Evolutionary conservation across 2,329 filamentous ascomycete species (phyloP).

Genomic region (Neonectria hederae): DNA sequence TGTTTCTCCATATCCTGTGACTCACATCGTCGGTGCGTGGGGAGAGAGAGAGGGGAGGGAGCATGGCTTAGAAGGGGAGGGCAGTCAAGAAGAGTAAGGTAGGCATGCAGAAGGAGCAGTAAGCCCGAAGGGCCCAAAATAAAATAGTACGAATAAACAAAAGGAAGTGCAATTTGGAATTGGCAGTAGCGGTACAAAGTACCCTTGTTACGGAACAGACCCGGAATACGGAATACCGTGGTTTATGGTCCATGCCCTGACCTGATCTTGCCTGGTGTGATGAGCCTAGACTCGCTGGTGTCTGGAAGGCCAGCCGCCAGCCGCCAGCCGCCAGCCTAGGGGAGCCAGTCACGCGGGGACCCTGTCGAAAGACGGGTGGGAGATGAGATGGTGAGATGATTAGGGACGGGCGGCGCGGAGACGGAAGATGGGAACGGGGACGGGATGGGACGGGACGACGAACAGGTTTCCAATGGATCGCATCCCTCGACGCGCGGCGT

Average conservation of each 20-base stretch:
- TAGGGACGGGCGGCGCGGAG: not conserved
- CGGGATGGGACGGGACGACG: conserved; percentile 15
- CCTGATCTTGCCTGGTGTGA: conserved; percentile 16
- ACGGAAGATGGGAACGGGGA: not conserved
- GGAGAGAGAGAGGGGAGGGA: conserved; percentile 19
- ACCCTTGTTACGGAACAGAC: not conserved
- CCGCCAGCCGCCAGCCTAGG: conserved; percentile 3
- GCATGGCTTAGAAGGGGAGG: conserved; percentile 15
- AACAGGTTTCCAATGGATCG: conserved; percentile 7
- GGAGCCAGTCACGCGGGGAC: conserved; percentile 17
- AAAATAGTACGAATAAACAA: conserved; percentile 8
- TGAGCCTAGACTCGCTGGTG: conserved; percentile 12
- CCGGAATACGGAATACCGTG: conserved; percentile 4
- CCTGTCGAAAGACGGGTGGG: conserved; percentile 13
- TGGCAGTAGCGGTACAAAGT: not conserved
- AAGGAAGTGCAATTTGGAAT: conserved; percentile 12
- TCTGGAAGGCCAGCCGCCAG: conserved; percentile 6
- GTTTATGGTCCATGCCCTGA: conserved; percentile 1
- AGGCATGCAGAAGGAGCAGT: not conserved
- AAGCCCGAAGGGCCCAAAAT: not conserved
- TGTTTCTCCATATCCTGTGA: conserved; percentile 41
- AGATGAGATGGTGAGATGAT: conserved; percentile 9
- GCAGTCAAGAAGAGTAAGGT: conserved; percentile 1
- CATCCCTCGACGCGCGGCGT: not conserved
- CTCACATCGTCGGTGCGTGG: conserved; percentile 38